phyloP scores from a whole-genome alignment of 305 asterid species.

The Fraxinus nigra region DNA sequence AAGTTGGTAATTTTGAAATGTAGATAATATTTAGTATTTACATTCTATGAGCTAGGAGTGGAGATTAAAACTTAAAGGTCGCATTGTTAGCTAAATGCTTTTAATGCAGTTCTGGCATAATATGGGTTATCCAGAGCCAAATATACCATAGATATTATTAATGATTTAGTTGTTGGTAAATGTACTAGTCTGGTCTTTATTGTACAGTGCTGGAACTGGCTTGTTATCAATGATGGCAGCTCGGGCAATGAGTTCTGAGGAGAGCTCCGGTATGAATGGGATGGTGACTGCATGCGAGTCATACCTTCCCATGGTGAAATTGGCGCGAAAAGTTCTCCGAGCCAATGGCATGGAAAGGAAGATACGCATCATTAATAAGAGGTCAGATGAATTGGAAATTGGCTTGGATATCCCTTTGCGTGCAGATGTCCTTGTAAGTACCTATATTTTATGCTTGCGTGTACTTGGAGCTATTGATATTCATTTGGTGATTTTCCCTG shows the following conservation, averaged over 20 bases:
- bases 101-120: not conserved
- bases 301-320: slow-evolving; percentile 94
- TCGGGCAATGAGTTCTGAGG: slow-evolving; percentile 60
- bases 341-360: slow-evolving; percentile 62
- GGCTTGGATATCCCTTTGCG: slow-evolving; percentile 73
- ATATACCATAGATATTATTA: not conserved
- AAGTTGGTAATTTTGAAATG: not conserved
- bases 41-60: not conserved
- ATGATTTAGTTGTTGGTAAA: not conserved
- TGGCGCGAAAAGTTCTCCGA: slow-evolving; percentile 74
- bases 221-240: slow-evolving; percentile 94
- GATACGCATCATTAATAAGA: slow-evolving; percentile 67
- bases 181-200: slow-evolving; percentile 3
- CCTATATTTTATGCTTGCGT: slow-evolving; percentile 4
- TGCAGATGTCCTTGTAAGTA: slow-evolving; percentile 87
- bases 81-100: not conserved
- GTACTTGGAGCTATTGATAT: not conserved
- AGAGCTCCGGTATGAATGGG: slow-evolving; percentile 37
- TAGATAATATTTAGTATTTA: not conserved
- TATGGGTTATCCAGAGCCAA: not conserved
- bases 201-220: slow-evolving; percentile 92
- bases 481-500: slow-evolving; percentile 4
- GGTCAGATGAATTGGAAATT: slow-evolving; percentile 86
- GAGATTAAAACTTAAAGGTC: not conserved
- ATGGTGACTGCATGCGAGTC: slow-evolving; percentile 90